Conservation (phyloP, 2,329 filamentous ascomycete genomes). For the Beauveria varroae region DNA sequence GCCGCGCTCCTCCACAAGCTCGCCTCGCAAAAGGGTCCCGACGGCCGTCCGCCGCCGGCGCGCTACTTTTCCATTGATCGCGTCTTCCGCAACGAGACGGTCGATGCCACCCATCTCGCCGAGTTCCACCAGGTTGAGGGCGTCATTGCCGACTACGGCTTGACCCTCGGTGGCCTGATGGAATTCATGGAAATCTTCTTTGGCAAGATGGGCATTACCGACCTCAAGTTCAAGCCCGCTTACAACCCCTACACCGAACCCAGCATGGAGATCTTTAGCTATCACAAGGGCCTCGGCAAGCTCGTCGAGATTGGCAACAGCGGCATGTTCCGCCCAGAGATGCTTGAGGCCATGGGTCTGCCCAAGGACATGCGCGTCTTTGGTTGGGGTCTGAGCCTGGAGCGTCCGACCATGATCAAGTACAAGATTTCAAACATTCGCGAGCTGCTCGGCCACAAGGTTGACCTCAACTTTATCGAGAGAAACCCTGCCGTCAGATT, state of each 20-base stretch:
- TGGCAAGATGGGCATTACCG: conserved; percentile 80
- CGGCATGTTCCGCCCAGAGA: conserved; percentile 97
- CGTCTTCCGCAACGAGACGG: conserved; percentile 95
- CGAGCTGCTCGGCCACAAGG: conserved; percentile 89
- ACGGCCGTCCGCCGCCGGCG: conserved; percentile 58
- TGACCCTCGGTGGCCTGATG: conserved; percentile 89
- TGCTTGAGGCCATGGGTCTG: conserved; percentile 90
- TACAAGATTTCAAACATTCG: conserved; percentile 84
- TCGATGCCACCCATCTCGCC: conserved; percentile 92
- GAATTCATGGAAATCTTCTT: conserved; percentile 95
- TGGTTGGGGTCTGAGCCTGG: conserved; percentile 85
- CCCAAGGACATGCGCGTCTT: conserved; percentile 89
- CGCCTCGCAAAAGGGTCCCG: conserved; percentile 70
- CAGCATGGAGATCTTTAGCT: conserved; percentile 96
- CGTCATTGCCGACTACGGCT: conserved; percentile 92
- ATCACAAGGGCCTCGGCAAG: conserved; percentile 75
- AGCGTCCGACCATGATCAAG: conserved; percentile 98
- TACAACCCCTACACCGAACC: conserved; percentile 93
- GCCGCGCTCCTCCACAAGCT: conserved; percentile 88
- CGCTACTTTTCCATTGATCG: conserved; percentile 98
- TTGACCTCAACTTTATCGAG: conserved; percentile 88
- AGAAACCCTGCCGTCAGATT: conserved; percentile 84
- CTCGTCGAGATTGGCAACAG: conserved; percentile 97
- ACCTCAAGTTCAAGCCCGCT: conserved; percentile 90
- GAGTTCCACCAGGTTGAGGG: conserved; percentile 99